Evolutionary conservation across 495 filamentous ascomycete genomes (phyloP).

Genomic region (Xylaria intraflava): DNA sequence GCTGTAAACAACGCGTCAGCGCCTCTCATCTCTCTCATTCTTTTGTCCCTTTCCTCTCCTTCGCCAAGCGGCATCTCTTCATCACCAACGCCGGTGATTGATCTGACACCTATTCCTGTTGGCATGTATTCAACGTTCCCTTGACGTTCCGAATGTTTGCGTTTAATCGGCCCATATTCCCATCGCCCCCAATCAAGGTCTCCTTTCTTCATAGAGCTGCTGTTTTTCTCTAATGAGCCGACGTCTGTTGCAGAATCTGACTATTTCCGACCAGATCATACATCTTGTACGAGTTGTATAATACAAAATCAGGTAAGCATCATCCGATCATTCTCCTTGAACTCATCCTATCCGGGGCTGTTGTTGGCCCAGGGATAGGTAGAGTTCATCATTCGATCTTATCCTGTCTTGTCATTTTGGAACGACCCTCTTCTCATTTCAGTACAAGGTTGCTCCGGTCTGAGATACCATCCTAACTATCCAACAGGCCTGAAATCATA

Average conservation of each 20-base stretch:
- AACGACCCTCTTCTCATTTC: no score
- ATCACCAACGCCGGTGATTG: not conserved
- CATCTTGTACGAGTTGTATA: not conserved
- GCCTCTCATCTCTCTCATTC: not conserved
- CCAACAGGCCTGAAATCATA: not conserved
- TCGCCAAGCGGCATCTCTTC: not conserved
- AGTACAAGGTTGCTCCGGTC: no score
- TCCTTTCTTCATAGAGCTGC: not conserved
- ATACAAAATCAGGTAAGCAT: conserved; percentile 3
- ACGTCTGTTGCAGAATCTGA: not conserved
- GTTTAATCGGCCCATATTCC: no score
- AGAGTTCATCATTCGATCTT: not conserved
- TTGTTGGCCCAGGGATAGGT: not conserved
- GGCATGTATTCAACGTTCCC: no score
- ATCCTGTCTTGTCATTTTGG: no score
- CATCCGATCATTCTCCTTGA: not conserved
- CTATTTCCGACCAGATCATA: not conserved
- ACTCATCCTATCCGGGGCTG: no score
- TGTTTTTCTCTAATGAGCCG: not conserved
- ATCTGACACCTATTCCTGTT: no score
- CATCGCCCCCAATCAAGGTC: no score
- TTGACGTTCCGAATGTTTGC: no score
- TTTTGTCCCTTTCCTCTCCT: not conserved
- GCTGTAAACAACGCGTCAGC: no score
- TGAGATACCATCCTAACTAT: not conserved